Base-by-base conservation (phyloP, 805 yeast genomes). In the Kluyveromyces dobzhanskii region DNA sequence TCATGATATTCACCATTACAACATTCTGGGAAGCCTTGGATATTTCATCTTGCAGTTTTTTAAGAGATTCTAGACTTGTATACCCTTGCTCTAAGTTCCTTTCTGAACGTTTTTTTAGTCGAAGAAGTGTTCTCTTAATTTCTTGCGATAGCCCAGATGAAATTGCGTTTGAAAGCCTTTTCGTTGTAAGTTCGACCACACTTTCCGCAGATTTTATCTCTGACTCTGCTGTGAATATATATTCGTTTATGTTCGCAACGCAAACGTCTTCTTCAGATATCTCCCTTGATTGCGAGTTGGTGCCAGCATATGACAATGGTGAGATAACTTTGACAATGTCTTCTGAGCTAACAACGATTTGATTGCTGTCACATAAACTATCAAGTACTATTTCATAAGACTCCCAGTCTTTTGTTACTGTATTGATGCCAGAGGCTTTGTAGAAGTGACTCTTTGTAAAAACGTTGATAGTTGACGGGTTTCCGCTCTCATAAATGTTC, bases 21-120 rank as follows among this genome's bases (percentile, higher is more conserved):
- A 56, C 53, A 45, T 70, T 70, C 9, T 66, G 66, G 9, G 64
- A 48, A 3, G 75, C 67, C 36, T 61, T 57, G 47, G 72, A 73
- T 35, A 73, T 62, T 41, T 67, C 65, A 39, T 48, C 53, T 37
- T 66, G 48, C 2, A 71, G 57, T 4, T 57, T 47, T 35, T 59
- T 63, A 16, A 73, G 51, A 42, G 69, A 71, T 29, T 53, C 58
- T 9, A 57, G 49, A 29, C 63, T 54, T 4, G 45, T 50, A 19
- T 64, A 45, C 14, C 67, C 56, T 24, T 59, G 54, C 6, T 36
- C 42, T 35, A 67, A 48, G 17, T 65, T 54, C 7, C 51, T 53
- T 26, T 65, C 66, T 3, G 63, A 59, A n/a, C 64, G 38, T 35
- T 57, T 59, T 39, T 59, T 60, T 0, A 66, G 57, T 34, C 59